Percentiles rank a stretch among this genome's conserved stretches.
These are phyloP conservation scores for Earliella scabrosa DNA, from an alignment of 1,284 basidiomycete genomes.

Conservation along the genomic window DNA sequence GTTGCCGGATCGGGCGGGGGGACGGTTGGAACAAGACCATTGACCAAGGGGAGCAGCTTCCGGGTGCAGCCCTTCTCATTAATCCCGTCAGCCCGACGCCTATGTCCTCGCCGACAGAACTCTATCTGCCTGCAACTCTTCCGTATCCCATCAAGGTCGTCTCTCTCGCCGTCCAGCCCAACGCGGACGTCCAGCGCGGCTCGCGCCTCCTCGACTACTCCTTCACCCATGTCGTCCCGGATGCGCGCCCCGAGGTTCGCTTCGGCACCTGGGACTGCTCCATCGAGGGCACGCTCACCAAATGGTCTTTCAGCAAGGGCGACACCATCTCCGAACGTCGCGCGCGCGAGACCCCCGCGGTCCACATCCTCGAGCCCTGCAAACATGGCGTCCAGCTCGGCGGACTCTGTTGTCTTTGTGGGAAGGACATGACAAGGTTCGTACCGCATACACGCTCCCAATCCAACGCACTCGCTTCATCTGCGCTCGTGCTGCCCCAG, in stretches of 20 bases:
- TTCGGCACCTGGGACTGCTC: conserved; percentile 90
- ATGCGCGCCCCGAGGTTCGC: conserved; percentile 62
- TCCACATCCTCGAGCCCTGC: conserved; percentile 83
- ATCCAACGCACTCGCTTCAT: background rate
- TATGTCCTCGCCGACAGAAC: conserved; percentile 53
- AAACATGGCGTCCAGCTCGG: conserved; percentile 92
- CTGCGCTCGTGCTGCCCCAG: conserved; percentile 47
- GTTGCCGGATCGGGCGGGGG: conserved; percentile 6
- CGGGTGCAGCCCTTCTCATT: conserved; percentile 3
- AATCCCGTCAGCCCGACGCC: conserved; percentile 16
- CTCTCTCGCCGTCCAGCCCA: conserved; percentile 57
- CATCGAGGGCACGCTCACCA: conserved; percentile 72
- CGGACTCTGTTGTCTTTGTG: conserved; percentile 93
- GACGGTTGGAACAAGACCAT: conserved; percentile 3
- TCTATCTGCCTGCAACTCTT: conserved; percentile 71
- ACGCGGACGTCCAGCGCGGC: conserved; percentile 62
- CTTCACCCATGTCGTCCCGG: conserved; percentile 55
- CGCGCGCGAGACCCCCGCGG: conserved; percentile 60
- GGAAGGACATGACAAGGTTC: conserved; percentile 91
- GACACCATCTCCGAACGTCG: conserved; percentile 61
- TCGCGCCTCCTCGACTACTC: conserved; percentile 81
- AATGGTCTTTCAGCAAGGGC: conserved; percentile 66
- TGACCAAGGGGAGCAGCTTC: conserved; percentile 6
- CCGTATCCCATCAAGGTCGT: conserved; percentile 83
- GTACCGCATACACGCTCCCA: background rate